Conservation (phyloP, 2,329 filamentous ascomycete genomes). For the Ceratocystis huliohia region DNA sequence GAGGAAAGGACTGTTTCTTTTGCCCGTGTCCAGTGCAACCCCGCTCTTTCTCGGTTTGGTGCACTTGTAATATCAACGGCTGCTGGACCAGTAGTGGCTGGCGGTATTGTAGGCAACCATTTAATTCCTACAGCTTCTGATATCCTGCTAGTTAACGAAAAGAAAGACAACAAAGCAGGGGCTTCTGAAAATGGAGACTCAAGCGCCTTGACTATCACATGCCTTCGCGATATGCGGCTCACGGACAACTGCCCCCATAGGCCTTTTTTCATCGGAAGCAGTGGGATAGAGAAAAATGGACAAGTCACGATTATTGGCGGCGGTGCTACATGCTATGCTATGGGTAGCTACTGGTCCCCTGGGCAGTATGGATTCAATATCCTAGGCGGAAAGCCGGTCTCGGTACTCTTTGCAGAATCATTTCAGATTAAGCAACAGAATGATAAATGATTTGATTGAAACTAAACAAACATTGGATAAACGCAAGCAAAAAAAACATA, state of each 20-base stretch:
- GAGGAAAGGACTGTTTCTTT: background rate
- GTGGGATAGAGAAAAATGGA: slow-evolving; percentile 34
- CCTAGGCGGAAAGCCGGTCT: too few species aligned
- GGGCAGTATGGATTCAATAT: slow-evolving; percentile 35
- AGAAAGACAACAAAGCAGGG: background rate
- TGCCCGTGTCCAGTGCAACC: background rate
- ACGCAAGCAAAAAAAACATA: background rate
- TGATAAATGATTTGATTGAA: background rate
- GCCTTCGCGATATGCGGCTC: slow-evolving; percentile 11
- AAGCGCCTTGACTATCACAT: background rate
- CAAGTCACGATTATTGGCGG: slow-evolving; percentile 58
- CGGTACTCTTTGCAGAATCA: background rate
- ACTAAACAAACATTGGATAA: background rate
- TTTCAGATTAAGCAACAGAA: background rate
- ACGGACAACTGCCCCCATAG: slow-evolving; percentile 16
- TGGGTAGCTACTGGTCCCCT: slow-evolving; percentile 73
- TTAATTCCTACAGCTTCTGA: slow-evolving; percentile 13
- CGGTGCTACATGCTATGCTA: slow-evolving; percentile 79
- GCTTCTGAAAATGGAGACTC: background rate
- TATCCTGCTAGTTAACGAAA: slow-evolving; percentile 10
- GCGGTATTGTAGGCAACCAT: slow-evolving; percentile 9
- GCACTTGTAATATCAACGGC: slow-evolving; percentile 23
- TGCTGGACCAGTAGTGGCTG: slow-evolving; percentile 28
- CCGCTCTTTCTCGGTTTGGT: slow-evolving; percentile 11
- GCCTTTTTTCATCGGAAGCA: slow-evolving; percentile 61